These are phyloP conservation scores for Yamadazyma sp. DNA, from an alignment of 805 yeast species.

Conservation along the genomic window DNA sequence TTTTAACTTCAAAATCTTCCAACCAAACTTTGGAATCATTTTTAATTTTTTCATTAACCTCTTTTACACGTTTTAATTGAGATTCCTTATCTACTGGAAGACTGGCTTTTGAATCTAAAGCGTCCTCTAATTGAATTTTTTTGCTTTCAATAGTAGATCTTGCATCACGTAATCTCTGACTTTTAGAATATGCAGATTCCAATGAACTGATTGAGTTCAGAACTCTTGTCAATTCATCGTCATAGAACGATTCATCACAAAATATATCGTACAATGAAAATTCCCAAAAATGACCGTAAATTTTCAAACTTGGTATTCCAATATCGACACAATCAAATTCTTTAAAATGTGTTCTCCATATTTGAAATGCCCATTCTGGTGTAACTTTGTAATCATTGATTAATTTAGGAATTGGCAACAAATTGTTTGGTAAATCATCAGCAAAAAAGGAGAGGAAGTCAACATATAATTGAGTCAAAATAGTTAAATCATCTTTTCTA, in stretches of 20 bases:
- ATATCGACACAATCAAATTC: constrained; percentile 9
- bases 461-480: constrained; percentile 61
- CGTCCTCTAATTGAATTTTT: constrained; percentile 20
- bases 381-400: constrained; percentile 43
- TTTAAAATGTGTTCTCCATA: constrained; percentile 61
- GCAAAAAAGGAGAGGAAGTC: constrained; percentile 57
- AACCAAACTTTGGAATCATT: constrained; percentile 41
- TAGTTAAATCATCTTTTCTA: constrained; percentile 67
- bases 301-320: not conserved
- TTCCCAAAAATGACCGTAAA: constrained; percentile 71
- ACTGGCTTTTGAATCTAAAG: constrained; percentile 13
- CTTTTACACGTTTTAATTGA: constrained; percentile 43
- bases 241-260: constrained; percentile 50
- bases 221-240: constrained; percentile 40
- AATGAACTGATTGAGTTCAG: constrained; percentile 11
- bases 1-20: constrained; percentile 12
- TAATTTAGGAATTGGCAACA: constrained; percentile 32
- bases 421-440: constrained; percentile 21
- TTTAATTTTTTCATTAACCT: constrained; percentile 23
- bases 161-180: constrained; percentile 1
- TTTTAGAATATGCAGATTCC: constrained; percentile 7
- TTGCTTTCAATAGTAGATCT: constrained; percentile 19
- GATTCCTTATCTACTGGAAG: constrained; percentile 39
- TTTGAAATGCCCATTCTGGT: constrained; percentile 66
- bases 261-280: constrained; percentile 68